phyloP scores from a whole-genome alignment of 164 flowering plant genomes.

The Vitis rotundifolia region DNA sequence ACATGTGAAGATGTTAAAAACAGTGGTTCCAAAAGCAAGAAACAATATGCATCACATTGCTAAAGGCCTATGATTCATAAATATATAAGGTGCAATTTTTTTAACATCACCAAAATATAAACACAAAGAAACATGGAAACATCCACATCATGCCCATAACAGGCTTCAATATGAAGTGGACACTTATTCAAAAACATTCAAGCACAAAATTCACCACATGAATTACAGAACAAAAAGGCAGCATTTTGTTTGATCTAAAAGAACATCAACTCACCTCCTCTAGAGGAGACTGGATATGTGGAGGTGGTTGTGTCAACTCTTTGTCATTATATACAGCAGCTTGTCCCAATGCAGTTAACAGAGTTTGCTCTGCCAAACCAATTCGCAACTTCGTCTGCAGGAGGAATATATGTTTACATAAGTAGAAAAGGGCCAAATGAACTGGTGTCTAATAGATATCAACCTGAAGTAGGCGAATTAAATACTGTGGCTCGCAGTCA shows the following conservation, averaged over 20 bases:
- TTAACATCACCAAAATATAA: no score
- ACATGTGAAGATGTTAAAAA: not conserved
- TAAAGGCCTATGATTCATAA: not conserved
- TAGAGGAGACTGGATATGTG: constrained; percentile 59
- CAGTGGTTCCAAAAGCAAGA: not conserved
- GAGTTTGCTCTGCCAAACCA: constrained; percentile 93
- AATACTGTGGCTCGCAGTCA: constrained; percentile 92
- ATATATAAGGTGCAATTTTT: no score
- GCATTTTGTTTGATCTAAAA: not conserved
- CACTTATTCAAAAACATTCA: not conserved
- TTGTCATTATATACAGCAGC: constrained; percentile 79
- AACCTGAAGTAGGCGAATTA: constrained; percentile 94
- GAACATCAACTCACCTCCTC: constrained; percentile 69
- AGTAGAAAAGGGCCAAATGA: constrained; percentile 1
- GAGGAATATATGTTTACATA: constrained; percentile 14
- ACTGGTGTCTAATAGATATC: not conserved
- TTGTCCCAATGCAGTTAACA: constrained; percentile 86
- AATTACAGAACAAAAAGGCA: not conserved
- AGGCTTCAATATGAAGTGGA: not conserved
- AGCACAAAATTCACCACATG: not conserved
- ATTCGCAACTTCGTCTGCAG: constrained; percentile 84
- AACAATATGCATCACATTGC: not conserved
- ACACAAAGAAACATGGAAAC: not conserved
- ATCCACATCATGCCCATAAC: not conserved
- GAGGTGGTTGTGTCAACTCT: constrained; percentile 49